phyloP scores from a whole-genome alignment of 2,329 filamentous ascomycete genomes.

The Penicillium fuscoglaucum region DNA sequence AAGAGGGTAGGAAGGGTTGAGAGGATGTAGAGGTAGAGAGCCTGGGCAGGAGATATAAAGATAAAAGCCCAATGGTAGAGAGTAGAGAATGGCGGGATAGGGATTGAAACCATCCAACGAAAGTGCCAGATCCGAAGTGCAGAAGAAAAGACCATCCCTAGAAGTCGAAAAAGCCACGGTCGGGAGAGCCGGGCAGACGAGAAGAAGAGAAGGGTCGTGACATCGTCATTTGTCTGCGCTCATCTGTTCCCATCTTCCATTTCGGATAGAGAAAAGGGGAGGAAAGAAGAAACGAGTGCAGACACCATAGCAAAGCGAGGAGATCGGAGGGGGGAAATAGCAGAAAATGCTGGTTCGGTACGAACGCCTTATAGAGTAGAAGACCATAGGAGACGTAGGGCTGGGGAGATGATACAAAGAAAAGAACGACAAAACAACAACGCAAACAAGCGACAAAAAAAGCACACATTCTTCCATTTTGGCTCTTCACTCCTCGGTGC shows the following conservation, averaged over 20 bases:
- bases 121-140: constrained; percentile 9
- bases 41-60: constrained; percentile 1
- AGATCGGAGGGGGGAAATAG: neutral
- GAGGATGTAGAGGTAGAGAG: neutral
- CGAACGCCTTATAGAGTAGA: neutral
- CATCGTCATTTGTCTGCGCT: constrained; percentile 30
- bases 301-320: constrained; percentile 7
- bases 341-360: constrained; percentile 1
- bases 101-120: constrained; percentile 3
- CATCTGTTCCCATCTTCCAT: neutral
- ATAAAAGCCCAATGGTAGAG: neutral
- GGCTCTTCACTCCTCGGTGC: constrained; percentile 31
- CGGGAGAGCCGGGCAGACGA: constrained; percentile 22
- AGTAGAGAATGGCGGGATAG: neutral
- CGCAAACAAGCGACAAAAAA: constrained; percentile 10
- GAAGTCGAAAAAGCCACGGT: constrained; percentile 25
- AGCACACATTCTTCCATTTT: constrained; percentile 20
- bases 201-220: constrained; percentile 34
- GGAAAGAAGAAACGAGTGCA: neutral
- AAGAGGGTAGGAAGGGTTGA: neutral
- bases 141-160: constrained; percentile 24
- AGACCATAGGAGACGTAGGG: neutral
- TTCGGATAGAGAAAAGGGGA: neutral
- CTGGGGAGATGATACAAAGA: constrained; percentile 11
- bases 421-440: constrained; percentile 1